Conservation (phyloP, 331 rosid genomes). For the Malus hybrid region DNA sequence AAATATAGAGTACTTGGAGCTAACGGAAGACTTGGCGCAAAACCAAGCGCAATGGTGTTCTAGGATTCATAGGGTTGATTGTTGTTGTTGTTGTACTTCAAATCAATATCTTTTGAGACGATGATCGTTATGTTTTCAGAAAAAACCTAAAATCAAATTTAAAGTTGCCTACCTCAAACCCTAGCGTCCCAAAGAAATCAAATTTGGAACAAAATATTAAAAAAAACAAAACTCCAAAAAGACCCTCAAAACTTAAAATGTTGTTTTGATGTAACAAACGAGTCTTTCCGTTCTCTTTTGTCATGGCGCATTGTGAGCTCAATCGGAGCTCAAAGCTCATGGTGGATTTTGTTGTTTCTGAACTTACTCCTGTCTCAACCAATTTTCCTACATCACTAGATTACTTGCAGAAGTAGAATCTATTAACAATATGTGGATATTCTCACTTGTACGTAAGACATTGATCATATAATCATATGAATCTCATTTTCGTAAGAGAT, state of each 20-base stretch:
- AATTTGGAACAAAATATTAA: not conserved
- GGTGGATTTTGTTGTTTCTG: not conserved
- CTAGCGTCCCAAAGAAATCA: not conserved
- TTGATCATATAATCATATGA: not conserved
- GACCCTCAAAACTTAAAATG: not conserved
- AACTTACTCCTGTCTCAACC: not conserved
- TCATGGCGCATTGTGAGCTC: not conserved
- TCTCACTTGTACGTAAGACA: not conserved
- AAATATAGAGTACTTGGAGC: no score
- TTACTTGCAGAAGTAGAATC: not conserved
- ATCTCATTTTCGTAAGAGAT: not conserved
- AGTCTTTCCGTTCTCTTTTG: not conserved
- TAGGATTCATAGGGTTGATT: no score
- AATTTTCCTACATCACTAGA: not conserved
- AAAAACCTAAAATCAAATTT: no score
- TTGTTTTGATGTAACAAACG: not conserved
- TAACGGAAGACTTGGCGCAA: no score
- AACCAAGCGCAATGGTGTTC: no score
- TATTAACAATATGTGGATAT: not conserved
- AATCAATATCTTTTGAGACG: no score
- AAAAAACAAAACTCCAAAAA: not conserved
- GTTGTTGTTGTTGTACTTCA: no score
- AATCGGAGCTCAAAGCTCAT: not conserved
- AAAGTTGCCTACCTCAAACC: not conserved
- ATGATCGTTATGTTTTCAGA: no score